phyloP scores from a whole-genome alignment of 164 flowering plant genomes.

The Cinnamomum chago region DNA sequence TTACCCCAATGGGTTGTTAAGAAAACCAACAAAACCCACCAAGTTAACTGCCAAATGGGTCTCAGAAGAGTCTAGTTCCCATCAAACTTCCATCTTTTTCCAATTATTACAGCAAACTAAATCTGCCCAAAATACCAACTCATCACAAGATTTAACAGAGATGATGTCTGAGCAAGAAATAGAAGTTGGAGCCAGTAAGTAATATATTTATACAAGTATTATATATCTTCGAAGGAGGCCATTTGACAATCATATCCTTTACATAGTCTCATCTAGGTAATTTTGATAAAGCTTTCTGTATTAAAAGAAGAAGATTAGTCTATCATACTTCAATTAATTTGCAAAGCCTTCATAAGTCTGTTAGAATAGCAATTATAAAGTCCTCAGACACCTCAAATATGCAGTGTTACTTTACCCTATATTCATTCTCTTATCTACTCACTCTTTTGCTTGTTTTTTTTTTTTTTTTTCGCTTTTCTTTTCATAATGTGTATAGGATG shows the following conservation, averaged over 20 bases:
- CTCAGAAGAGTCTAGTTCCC: conserved; percentile 7
- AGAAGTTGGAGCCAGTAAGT: not conserved
- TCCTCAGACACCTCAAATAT: not conserved
- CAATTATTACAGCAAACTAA: not conserved
- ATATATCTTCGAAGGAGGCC: not conserved
- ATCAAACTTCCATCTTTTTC: conserved; percentile 18
- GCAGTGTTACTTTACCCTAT: not conserved
- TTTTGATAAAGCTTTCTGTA: not conserved
- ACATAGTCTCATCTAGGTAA: not conserved
- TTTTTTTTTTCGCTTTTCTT: too few relatives aligned
- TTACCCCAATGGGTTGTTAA: conserved; percentile 20
- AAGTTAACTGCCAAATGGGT: conserved; percentile 17
- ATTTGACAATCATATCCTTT: not conserved
- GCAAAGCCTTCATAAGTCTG: not conserved
- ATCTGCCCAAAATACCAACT: not conserved
- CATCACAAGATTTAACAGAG: not conserved
- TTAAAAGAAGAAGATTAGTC: not conserved
- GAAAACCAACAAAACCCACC: conserved; percentile 29
- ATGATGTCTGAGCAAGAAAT: not conserved
- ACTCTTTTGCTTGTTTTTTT: too few relatives aligned
- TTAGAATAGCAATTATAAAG: not conserved
- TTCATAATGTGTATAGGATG: too few relatives aligned
- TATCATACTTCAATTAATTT: not conserved
- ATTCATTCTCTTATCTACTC: too few relatives aligned
- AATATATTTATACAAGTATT: not conserved